These are phyloP conservation scores for Pseudopyricularia cyperi DNA, from an alignment of 2,329 filamentous ascomycete genomes.

Conservation along the genomic window DNA sequence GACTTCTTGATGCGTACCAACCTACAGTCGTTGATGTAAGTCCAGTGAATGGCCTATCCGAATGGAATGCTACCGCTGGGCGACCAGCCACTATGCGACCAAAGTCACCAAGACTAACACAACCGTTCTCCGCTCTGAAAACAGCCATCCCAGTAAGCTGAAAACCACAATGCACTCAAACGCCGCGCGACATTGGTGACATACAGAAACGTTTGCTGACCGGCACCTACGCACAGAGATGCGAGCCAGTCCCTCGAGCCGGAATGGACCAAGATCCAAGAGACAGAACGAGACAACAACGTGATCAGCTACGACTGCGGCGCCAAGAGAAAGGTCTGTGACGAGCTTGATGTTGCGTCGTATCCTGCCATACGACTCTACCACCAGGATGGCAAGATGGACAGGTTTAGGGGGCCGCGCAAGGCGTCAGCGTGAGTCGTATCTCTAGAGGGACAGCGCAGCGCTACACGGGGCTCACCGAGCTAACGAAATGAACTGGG, in stretches of 20 bases:
- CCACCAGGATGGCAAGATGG: slow-evolving; percentile 16
- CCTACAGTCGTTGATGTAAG: slow-evolving; percentile 7
- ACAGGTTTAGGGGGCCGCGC: slow-evolving; percentile 29
- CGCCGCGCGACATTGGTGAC: neutral
- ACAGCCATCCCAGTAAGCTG: slow-evolving; percentile 8
- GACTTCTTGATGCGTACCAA: neutral
- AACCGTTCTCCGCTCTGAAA: neutral
- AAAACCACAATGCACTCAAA: neutral
- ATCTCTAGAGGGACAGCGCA: neutral
- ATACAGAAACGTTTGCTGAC: neutral
- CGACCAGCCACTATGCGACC: neutral
- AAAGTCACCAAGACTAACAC: neutral
- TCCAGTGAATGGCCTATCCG: neutral
- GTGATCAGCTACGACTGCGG: slow-evolving; percentile 28
- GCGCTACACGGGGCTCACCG: neutral
- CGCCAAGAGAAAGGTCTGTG: slow-evolving; percentile 21
- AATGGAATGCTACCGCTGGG: no score
- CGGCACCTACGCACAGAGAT: slow-evolving; percentile 11
- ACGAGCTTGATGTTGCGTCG: slow-evolving; percentile 25
- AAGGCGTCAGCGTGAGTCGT: slow-evolving; percentile 21
- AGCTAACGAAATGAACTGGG: neutral
- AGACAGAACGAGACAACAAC: slow-evolving; percentile 7
- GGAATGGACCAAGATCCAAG: slow-evolving; percentile 19
- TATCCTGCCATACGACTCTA: slow-evolving; percentile 33
- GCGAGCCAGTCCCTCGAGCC: slow-evolving; percentile 18